A percentile compares a stretch with the other conserved stretches of the same genome.
Conservation (phyloP, 129 eudicot genomes). For the Flaveria bidentis region DNA sequence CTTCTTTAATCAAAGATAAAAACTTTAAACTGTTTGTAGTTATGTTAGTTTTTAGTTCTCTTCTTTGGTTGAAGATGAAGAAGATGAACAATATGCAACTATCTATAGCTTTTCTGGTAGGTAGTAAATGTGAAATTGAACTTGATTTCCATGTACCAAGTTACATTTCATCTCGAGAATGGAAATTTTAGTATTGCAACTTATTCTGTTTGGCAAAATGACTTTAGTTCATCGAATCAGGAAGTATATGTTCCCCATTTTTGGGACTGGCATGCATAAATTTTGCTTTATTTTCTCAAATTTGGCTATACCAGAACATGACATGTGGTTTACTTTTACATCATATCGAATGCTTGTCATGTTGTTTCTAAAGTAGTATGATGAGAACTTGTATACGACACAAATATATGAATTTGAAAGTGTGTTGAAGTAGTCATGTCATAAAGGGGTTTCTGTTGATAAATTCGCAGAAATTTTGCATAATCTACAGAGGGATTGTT, state of each 20-base stretch:
- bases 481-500: constrained; percentile 11
- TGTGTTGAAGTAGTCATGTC: background rate
- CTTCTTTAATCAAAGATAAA: background rate
- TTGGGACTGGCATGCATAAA: background rate
- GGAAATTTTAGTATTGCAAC: constrained; percentile 13
- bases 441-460: background rate
- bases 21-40: background rate
- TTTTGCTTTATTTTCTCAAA: background rate
- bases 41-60: background rate
- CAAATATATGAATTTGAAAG: background rate
- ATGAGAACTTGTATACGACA: constrained; percentile 5
- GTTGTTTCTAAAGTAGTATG: background rate
- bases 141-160: constrained; percentile 3
- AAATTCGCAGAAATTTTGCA: background rate
- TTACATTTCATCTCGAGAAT: constrained; percentile 8
- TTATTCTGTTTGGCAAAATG: constrained; percentile 1
- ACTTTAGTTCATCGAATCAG: background rate
- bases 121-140: background rate
- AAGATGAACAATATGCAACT: constrained; percentile 1
- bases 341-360: background rate
- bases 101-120: constrained; percentile 3
- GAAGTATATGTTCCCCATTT: constrained; percentile 14
- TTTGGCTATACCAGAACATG: constrained; percentile 22
- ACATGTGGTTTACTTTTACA: background rate
- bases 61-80: constrained; percentile 4